Evolutionary conservation across 176 grass and related monocot genomes (phyloP).

Genomic region (Musa acuminata): DNA sequence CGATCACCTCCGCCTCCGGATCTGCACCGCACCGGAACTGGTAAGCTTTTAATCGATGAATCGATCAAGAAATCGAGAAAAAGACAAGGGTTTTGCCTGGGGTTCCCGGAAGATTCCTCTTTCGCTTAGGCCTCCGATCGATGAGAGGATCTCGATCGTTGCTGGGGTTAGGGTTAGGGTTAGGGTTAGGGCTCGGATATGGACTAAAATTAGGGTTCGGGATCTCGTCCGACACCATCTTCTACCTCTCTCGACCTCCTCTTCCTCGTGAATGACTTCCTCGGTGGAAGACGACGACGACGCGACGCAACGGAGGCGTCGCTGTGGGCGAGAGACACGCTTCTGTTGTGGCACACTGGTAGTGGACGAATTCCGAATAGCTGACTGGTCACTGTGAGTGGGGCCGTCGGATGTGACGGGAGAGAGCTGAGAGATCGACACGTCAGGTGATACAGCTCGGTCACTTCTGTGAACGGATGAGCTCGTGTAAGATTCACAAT

Average conservation of each 20-base stretch:
- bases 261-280: neutral
- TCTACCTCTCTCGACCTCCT: neutral
- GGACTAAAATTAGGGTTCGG: neutral
- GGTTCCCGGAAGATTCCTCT: neutral
- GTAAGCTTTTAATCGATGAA: neutral
- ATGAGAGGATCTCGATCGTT: neutral
- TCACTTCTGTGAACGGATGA: too few relatives aligned
- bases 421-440: neutral
- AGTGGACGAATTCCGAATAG: neutral
- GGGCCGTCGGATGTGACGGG: neutral
- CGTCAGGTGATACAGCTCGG: neutral
- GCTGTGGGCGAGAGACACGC: neutral
- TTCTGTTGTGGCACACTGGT: neutral
- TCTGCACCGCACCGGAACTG: neutral
- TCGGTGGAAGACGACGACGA: neutral
- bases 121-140: neutral
- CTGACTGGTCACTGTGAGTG: neutral
- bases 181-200: too few relatives aligned
- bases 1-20: slow-evolving; percentile 12
- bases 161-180: neutral
- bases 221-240: neutral
- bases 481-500: too few relatives aligned
- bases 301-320: neutral
- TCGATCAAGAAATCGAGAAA: neutral
- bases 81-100: neutral